These are phyloP conservation scores for Thielaviopsis musarum DNA, from an alignment of 2,329 filamentous ascomycete genomes.

Conservation along the genomic window DNA sequence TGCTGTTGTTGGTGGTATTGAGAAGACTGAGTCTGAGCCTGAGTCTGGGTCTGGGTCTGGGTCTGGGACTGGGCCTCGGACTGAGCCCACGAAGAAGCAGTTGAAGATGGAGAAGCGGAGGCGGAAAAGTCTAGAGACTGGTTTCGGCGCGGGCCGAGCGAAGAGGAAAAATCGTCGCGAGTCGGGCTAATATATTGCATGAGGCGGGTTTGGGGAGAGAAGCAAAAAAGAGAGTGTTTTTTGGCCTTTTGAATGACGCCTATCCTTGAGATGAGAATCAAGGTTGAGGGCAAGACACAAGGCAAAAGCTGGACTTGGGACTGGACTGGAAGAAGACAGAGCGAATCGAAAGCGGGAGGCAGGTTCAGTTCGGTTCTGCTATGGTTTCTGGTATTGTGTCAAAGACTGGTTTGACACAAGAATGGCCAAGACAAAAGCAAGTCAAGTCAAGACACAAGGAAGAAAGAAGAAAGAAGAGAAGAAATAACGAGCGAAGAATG, in stretches of 20 bases:
- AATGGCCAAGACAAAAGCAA: neutral
- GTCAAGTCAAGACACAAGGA: neutral
- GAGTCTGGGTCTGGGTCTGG: neutral
- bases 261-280: neutral
- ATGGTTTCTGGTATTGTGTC: neutral
- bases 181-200: slow-evolving; percentile 36
- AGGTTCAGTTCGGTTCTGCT: neutral
- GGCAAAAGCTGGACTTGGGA: neutral
- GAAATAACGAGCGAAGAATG: neutral
- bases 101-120: neutral
- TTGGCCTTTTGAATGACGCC: neutral
- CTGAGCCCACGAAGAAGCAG: neutral
- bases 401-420: neutral
- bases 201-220: slow-evolving; percentile 14
- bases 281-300: neutral
- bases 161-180: slow-evolving; percentile 26
- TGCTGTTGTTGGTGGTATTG: neutral
- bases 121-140: neutral
- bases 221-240: neutral
- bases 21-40: neutral
- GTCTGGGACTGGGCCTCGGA: neutral
- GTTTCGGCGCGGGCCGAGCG: slow-evolving; percentile 41
- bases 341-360: neutral
- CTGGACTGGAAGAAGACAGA: neutral
- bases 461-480: neutral